Conservation (phyloP, 2,329 filamentous ascomycete genomes). For the Pseudogymnoascus sp. region DNA sequence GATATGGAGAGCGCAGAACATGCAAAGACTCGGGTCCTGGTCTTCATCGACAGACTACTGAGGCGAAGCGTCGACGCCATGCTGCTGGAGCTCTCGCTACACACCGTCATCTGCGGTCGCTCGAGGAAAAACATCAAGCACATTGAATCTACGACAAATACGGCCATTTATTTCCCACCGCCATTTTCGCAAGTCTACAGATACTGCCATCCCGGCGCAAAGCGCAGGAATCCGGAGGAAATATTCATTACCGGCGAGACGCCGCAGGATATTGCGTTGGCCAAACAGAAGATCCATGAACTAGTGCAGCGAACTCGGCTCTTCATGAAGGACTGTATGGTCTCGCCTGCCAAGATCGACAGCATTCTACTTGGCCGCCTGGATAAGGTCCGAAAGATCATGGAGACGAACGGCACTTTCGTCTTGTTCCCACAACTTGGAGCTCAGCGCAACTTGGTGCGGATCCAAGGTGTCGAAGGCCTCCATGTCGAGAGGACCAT, state of each 20-base stretch:
- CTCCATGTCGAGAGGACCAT: conserved; percentile 92
- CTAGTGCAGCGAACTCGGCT: conserved; percentile 72
- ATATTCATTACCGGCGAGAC: conserved; percentile 93
- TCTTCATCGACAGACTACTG: conserved; percentile 92
- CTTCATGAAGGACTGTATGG: conserved; percentile 83
- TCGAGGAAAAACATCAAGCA: conserved; percentile 96
- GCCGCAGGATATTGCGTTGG: conserved; percentile 72
- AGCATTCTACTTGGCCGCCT: conserved; percentile 83
- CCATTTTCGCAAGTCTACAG: conserved; percentile 87
- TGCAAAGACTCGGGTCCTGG: conserved; percentile 89
- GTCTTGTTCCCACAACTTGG: conserved; percentile 86
- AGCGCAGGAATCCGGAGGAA: conserved; percentile 74
- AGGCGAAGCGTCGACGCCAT: conserved; percentile 68
- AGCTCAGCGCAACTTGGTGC: conserved; percentile 72
- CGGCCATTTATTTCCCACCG: conserved; percentile 95
- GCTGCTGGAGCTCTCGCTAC: conserved; percentile 76
- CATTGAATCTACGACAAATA: conserved; percentile 91
- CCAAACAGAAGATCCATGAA: conserved; percentile 87
- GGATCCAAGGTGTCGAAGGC: conserved; percentile 88
- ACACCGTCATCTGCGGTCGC: conserved; percentile 86
- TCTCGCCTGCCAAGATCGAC: conserved; percentile 88
- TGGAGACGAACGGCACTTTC: conserved; percentile 92
- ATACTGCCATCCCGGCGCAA: conserved; percentile 76
- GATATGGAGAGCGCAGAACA: conserved; percentile 94
- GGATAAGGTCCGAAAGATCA: conserved; percentile 96